A percentile compares a stretch with the other conserved stretches of the same genome.
phyloP scores from a whole-genome alignment of 179 eudicot genomes.

The Vitellaria paradoxa region DNA sequence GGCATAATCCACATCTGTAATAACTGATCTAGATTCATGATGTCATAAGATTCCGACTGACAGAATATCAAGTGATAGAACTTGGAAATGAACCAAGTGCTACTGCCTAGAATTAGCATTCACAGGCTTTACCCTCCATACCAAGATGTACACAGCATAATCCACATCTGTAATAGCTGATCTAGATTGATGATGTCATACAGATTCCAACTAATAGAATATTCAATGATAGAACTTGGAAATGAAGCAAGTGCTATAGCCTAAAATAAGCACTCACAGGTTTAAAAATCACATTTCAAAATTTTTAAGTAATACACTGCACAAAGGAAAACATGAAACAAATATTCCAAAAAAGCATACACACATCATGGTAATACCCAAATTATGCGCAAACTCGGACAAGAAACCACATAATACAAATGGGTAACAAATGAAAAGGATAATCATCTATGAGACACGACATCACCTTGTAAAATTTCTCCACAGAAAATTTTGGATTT shows the following conservation, averaged over 20 bases:
- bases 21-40: neutral
- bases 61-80: too few relatives aligned
- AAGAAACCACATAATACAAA: neutral
- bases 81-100: neutral
- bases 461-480: constrained; percentile 85
- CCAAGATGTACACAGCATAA: too few relatives aligned
- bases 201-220: too few relatives aligned
- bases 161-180: neutral
- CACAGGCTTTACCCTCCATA: too few relatives aligned
- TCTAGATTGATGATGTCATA: too few relatives aligned
- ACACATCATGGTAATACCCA: neutral
- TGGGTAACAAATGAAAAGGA: neutral
- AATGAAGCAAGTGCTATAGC: neutral
- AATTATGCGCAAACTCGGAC: neutral
- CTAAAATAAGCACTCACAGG: neutral
- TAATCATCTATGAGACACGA: constrained; percentile 3
- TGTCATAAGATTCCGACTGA: too few relatives aligned
- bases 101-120: too few relatives aligned
- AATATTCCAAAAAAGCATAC: neutral
- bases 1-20: neutral
- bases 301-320: neutral
- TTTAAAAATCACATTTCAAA: neutral
- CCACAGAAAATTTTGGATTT: constrained; percentile 80
- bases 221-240: too few relatives aligned
- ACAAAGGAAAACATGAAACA: neutral